Evolutionary conservation across 2,329 filamentous ascomycete species (phyloP).

Genomic region (Zasmidium angulare): DNA sequence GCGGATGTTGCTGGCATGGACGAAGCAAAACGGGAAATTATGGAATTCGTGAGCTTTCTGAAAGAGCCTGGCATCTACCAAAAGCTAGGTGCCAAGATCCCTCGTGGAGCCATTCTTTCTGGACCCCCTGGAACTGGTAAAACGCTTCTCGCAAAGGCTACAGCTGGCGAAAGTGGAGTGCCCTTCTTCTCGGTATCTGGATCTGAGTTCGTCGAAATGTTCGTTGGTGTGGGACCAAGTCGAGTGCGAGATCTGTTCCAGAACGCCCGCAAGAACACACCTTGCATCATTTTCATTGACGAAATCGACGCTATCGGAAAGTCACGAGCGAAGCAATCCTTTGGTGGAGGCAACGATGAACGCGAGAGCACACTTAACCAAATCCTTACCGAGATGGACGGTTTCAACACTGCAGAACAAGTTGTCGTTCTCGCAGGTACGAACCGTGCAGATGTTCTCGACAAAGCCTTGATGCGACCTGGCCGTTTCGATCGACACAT

Average conservation of each 20-base stretch:
- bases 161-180: conserved; percentile 92
- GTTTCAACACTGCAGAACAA: conserved; percentile 95
- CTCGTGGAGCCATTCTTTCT: conserved; percentile 91
- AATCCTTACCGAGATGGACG: conserved; percentile 98
- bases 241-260: conserved; percentile 92
- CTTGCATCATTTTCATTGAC: conserved; percentile 99
- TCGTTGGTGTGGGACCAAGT: conserved; percentile 95
- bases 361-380: conserved; percentile 96
- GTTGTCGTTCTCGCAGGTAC: conserved; percentile 96
- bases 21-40: conserved; percentile 96
- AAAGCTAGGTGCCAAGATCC: conserved; percentile 94
- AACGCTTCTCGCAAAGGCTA: conserved; percentile 94
- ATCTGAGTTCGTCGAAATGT: conserved; percentile 99
- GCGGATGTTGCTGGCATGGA: conserved; percentile 96
- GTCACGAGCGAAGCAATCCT: conserved; percentile 77
- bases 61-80: conserved; percentile 92
- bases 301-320: conserved; percentile 98
- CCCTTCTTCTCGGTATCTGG: conserved; percentile 98
- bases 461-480: conserved; percentile 93
- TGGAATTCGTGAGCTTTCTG: conserved; percentile 98
- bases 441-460: conserved; percentile 90
- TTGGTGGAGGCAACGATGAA: conserved; percentile 92
- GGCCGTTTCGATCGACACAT: conserved; percentile 98
- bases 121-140: conserved; percentile 99
- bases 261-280: conserved; percentile 90